Conservation (phyloP, 2,329 filamentous ascomycete genomes). For the Sporothrix sp. region DNA sequence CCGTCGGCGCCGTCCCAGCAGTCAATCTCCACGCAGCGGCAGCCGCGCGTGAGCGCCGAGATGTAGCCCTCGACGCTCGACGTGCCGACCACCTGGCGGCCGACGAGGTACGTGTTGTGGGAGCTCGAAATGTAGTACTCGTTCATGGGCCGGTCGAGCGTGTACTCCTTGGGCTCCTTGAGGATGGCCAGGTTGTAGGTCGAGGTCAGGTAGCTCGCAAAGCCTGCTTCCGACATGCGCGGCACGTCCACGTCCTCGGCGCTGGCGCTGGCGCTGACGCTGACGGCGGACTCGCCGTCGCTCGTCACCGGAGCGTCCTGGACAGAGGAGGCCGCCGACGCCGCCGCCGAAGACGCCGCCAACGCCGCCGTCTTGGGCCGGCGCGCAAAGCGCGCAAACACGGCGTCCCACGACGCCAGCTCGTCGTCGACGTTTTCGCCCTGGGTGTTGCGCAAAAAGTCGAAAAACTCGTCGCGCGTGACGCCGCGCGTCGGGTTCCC, state of each 20-base stretch:
- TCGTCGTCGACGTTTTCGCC: conserved; percentile 64
- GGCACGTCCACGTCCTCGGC: too few relatives aligned
- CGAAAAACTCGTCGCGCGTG: conserved; percentile 61
- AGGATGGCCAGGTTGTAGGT: conserved; percentile 60
- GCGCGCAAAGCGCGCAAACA: conserved; percentile 62
- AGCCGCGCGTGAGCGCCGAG: conserved; percentile 74
- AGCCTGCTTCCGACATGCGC: conserved; percentile 67
- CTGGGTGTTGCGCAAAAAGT: conserved; percentile 66
- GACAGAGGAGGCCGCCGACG: too few relatives aligned
- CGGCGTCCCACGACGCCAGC: conserved; percentile 54
- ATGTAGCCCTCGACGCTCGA: conserved; percentile 97
- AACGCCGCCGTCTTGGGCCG: conserved; percentile 33
- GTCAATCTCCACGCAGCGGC: conserved; percentile 92
- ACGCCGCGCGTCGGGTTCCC: conserved; percentile 53
- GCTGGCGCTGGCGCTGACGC: conserved; percentile 13
- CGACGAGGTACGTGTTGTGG: conserved; percentile 93
- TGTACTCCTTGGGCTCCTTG: conserved; percentile 49
- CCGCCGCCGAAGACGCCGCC: too few relatives aligned
- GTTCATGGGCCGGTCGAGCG: conserved; percentile 75
- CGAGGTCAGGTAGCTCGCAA: conserved; percentile 69
- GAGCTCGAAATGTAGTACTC: conserved; percentile 98
- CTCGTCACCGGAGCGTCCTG: conserved; percentile 20
- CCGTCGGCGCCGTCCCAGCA: conserved; percentile 93
- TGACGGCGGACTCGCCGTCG: background rate
- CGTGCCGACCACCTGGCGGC: conserved; percentile 77